Conservation (phyloP, 2,329 filamentous ascomycete species). For the Aspergillus sp. region DNA sequence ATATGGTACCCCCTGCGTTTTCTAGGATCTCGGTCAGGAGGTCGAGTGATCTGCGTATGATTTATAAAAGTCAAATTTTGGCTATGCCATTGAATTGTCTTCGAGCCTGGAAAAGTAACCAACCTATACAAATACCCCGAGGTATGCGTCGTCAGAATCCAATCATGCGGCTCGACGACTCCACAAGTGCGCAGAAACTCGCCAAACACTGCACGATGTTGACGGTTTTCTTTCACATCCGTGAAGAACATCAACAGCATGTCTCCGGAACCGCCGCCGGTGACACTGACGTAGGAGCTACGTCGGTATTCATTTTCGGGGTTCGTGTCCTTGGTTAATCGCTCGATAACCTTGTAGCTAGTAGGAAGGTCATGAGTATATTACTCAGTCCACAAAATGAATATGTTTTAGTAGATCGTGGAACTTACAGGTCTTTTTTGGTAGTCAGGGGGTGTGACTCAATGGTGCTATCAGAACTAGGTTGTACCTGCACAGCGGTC, state of each 20-base stretch:
- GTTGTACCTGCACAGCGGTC: no score
- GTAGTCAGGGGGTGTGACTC: no score
- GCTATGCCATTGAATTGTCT: no score
- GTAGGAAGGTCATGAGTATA: no score
- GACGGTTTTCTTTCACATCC: slow-evolving; percentile 45
- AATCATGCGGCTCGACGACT: slow-evolving; percentile 40
- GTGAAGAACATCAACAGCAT: slow-evolving; percentile 45
- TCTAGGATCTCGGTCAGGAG: slow-evolving; percentile 45
- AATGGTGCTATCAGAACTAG: no score
- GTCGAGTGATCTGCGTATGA: slow-evolving; percentile 37
- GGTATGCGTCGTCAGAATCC: slow-evolving; percentile 43
- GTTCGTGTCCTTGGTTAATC: slow-evolving; percentile 38
- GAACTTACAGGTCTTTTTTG: no score
- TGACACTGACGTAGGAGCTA: slow-evolving; percentile 43
- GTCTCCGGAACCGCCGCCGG: slow-evolving; percentile 42
- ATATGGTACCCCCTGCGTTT: slow-evolving; percentile 43
- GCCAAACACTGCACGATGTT: slow-evolving; percentile 41
- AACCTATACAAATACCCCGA: slow-evolving; percentile 45
- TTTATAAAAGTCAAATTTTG: no score
- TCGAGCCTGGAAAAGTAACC: background rate
- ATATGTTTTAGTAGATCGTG: no score
- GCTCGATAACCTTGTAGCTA: background rate
- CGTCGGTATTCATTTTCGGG: slow-evolving; percentile 42
- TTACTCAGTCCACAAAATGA: no score
- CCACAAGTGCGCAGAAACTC: slow-evolving; percentile 32